Conservation (phyloP, 2,329 filamentous ascomycete genomes). For the Dactylellina parvicollis region DNA sequence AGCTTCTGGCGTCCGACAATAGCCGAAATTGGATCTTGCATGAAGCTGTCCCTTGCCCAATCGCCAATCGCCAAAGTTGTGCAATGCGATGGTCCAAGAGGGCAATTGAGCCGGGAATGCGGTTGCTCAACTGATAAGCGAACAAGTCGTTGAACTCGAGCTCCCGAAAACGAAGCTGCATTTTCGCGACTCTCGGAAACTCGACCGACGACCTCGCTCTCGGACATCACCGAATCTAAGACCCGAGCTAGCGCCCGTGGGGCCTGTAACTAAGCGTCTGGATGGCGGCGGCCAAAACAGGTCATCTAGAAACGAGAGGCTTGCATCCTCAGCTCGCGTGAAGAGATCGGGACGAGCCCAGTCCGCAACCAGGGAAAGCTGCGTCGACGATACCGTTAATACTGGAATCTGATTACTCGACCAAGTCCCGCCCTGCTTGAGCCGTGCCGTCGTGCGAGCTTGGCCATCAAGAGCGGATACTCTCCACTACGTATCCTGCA, state of each 20-base stretch:
- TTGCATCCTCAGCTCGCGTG: slow-evolving; percentile 2
- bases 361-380: slow-evolving; percentile 18
- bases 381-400: background rate
- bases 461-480: slow-evolving; percentile 38
- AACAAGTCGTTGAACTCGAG: slow-evolving; percentile 16
- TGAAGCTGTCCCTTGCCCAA: slow-evolving; percentile 32
- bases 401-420: slow-evolving; percentile 26
- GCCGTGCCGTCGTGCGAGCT: slow-evolving; percentile 36
- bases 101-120: slow-evolving; percentile 27
- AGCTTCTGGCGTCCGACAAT: slow-evolving; percentile 44
- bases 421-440: slow-evolving; percentile 13
- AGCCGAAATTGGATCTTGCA: slow-evolving; percentile 52
- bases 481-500: slow-evolving; percentile 21
- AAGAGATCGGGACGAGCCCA: slow-evolving; percentile 33
- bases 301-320: slow-evolving; percentile 7
- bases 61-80: slow-evolving; percentile 51
- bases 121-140: slow-evolving; percentile 53
- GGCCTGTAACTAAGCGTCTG: slow-evolving; percentile 2
- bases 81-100: slow-evolving; percentile 31
- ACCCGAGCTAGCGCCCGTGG: background rate
- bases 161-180: background rate
- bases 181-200: background rate
- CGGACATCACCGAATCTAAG: slow-evolving; percentile 44
- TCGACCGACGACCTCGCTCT: slow-evolving; percentile 6
- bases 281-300: slow-evolving; percentile 37